Base-by-base conservation (phyloP, 1,139 yeast species). In the Nematodospora anomalae region DNA sequence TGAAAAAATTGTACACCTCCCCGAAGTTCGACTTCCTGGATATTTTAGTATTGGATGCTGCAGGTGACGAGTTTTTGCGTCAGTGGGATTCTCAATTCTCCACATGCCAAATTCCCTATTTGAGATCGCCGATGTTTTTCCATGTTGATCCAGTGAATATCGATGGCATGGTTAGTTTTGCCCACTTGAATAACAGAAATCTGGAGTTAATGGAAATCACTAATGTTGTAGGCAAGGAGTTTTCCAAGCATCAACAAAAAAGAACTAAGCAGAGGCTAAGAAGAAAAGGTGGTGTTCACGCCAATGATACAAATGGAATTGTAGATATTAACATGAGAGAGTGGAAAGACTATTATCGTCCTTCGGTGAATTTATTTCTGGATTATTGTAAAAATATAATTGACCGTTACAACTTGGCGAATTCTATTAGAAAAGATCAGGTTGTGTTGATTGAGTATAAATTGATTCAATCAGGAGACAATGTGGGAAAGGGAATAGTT, bases 101-200 rank as follows among this genome's bases (percentile, higher is more conserved):
- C 2, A 51, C 66, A 3, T 70, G 75, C 45, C 62, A 62, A 37
- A 71, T 71, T 26, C 76, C 75, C 3, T 58, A 51, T 41, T 54
- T 72, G n/a, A 46, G 77, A 16, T 67, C 74, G 1, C 77, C 78
- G 3, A 71, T 72, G 76, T 71, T 71, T 41, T 72, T 72, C 49
- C 78, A 71, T 42, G 67, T 71, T 0, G 77, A 72, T 41, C 76
- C 77, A 0, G 63, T 56, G 3, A 70, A 67, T 48, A 53, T 71
- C 16, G 77, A 71, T 47, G 74, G 69, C 0, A 46, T 72, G 53
- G 62, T 66, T 12, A 62, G 67, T n/a, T 71, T 50, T 56, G 71
- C 77, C 1, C 58, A 64, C 40, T 38, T 46, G 12, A 44, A 52
- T 24, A 55, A 54, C 11, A 46, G 74, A 16, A 64, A 69, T 36